Evolutionary conservation across 768 basidiomycete species (phyloP), one percentile per base, ranked within the genome.

Genomic region (Suillus ampliporus): DNA sequence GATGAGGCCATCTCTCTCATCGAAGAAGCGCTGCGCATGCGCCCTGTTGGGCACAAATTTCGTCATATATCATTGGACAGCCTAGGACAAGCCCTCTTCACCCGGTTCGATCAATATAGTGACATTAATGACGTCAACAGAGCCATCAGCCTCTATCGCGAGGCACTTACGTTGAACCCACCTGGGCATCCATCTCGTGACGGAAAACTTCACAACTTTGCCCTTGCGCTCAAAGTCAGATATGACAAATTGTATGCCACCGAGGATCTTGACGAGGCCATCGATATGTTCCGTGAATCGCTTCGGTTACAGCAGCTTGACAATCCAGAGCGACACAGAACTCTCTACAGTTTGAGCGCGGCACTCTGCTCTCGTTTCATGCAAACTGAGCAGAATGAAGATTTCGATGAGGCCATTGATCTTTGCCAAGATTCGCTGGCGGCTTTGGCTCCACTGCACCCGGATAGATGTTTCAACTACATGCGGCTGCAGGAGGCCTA

Each of bases 1-100:
- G 51, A 69, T 2, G 61, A 71, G 59, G 66, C 63, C 5, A 60
- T 72, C 19, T 38, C 13, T 26, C 62, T 67, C 6, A 44, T 60
- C 48, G 38, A 40, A 37, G 44, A 60, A 11, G 50, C 60, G 1
- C 19, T 68, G 5, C 41, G 28, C 11, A 50, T 66, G 26, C 46
- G 46, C 10, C 43, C 67, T 15, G 21, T 19, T 11, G 46, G 57
- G 15, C 51, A 65, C 61, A 28, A 64, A 19, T 19, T 58, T 54
- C 44, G 37, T 14, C 19, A 61, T 11, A 34, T 1, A 7, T 40
- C 58, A 14, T 53, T 71, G 35, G 64, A 63, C 14, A 65, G 58
- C 31, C 62, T 72, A 15, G 69, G 64, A n/a, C 57, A 46, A 46
- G 61, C 61, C 1, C 59, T 71, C 21, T 28, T 38, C 34, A 37